Percentiles rank a stretch among this genome's conserved stretches.
Conservation (phyloP, 257 asterid species). For the Nicotiana tabacum region DNA sequence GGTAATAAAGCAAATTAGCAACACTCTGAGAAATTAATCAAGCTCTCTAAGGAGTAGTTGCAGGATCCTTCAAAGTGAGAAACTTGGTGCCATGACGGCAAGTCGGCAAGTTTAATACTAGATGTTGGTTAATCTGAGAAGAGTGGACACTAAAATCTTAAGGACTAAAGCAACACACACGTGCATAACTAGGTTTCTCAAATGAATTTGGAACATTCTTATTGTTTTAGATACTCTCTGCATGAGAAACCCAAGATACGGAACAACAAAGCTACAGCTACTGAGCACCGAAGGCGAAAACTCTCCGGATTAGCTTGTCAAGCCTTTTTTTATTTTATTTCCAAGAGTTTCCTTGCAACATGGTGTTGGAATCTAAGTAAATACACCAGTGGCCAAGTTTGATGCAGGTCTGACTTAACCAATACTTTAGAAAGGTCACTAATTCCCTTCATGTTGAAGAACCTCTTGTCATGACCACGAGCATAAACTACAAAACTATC, state of each 20-base stretch:
- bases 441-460: too few species aligned
- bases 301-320: too few species aligned
- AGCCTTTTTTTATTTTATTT: too few species aligned
- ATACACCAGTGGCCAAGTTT: too few species aligned
- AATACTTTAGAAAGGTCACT: too few species aligned
- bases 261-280: too few species aligned
- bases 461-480: too few species aligned
- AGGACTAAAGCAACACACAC: not conserved
- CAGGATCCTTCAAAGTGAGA: not conserved
- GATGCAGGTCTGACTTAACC: too few species aligned
- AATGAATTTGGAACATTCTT: not conserved
- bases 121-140: not conserved
- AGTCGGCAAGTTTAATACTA: not conserved
- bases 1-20: not conserved
- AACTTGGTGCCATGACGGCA: not conserved
- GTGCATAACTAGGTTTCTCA: not conserved
- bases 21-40: not conserved
- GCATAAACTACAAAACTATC: too few species aligned
- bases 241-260: not conserved
- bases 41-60: not conserved
- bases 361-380: not conserved
- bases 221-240: not conserved
- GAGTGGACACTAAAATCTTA: not conserved
- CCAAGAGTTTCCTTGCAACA: too few species aligned
- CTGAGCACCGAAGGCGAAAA: too few species aligned